Base-by-base conservation (phyloP, 208 protist genomes). In the Trypanosoma lewisi region DNA sequence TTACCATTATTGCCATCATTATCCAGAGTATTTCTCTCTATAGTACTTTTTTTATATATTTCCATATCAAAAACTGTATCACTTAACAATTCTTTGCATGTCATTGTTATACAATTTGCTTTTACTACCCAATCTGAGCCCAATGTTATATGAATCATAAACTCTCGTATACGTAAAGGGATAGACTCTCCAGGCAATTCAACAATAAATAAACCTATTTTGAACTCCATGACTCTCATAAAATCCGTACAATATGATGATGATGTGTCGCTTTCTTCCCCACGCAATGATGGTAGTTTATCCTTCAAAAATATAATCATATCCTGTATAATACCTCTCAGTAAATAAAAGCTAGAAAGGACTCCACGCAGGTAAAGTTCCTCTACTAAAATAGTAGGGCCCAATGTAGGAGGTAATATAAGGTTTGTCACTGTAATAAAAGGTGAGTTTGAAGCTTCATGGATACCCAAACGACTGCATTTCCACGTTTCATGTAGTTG, bases 311-410 rank as follows among this genome's bases (percentile, higher is more conserved):
- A 23, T 39, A 56, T 7, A 2, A 56, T 36, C 27, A 55, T 12
- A 25, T 58, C 50, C 11, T 25, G 27, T 17, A 67, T 14, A 5
- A 59, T 12, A 39, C 14, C 28, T 44, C 17, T 67, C 37, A 67
- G n/a, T 37, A 14, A 39, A 41, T 58, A 57, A 50, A 58, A 58
- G 28, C 39, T 51, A 39, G 14, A 67, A 41, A 67, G 23, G 41
- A 30, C 21, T 27, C 37, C 61, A 59, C 7, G 37, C 7, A 67
- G 45, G 48, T 51, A 51, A 16, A 39, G 42, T 4, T 58, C 21
- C 23, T 42, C 39, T 27, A 28, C 25, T 51, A 41, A 27, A 34
- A 58, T 36, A 11, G 25, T 41, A 17, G 27, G 11, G 25, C 4
- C 39, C 19, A 25, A 23, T n/a, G 28, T 17, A 67, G 1, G 51